Evolutionary conservation across 257 asterid species (phyloP), one percentile per base, ranked within the genome.

Genomic region (Solanum phureja): DNA sequence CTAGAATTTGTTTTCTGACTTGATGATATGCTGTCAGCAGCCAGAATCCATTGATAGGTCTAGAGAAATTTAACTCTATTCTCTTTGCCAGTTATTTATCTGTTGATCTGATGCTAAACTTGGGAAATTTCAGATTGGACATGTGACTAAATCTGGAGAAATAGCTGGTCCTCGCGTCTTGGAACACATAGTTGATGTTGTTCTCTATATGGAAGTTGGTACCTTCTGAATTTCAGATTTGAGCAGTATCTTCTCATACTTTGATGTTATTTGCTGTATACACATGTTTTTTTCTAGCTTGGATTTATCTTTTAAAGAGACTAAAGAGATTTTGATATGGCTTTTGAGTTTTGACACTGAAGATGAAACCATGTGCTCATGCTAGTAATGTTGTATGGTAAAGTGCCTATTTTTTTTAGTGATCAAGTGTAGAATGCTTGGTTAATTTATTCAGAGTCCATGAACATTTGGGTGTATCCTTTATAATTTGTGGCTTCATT

Each of bases 101-200:
- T 18, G 8, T 79, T 19, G 64, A 74, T 83, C 21, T 86, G n/a
- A 66, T 83, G 62, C 37, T 34, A 86, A 79, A 87, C 52, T 87
- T 19, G 44, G 86, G 19, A 49, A 29, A 75, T 89, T 92, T 93
- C 92, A 95, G 98, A 91, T 92, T 88, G 99, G 99, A 13, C 99
- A 97, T 89, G 99, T 95, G 91, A 97, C 96, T 31, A 97, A 97
- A 92, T 87, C 96, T 86, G 98, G 99, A 90, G 99, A 97, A 31
- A 95, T 95, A 85, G 99, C 99, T 86, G 99, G 99, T 77, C 99
- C 99, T 92, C 99, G 97, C 82, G 96, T 92, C 73, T 91, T 97
- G 91, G 99, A 97, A 94, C 99, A 97, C 94, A 95, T 94, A 21
- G 99, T 97, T 89, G 99, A 97, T 91, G 99, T 93, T 87, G 99